Evolutionary conservation across 768 basidiomycete species (phyloP).

Genomic region (Mrakia hoshinonis): DNA sequence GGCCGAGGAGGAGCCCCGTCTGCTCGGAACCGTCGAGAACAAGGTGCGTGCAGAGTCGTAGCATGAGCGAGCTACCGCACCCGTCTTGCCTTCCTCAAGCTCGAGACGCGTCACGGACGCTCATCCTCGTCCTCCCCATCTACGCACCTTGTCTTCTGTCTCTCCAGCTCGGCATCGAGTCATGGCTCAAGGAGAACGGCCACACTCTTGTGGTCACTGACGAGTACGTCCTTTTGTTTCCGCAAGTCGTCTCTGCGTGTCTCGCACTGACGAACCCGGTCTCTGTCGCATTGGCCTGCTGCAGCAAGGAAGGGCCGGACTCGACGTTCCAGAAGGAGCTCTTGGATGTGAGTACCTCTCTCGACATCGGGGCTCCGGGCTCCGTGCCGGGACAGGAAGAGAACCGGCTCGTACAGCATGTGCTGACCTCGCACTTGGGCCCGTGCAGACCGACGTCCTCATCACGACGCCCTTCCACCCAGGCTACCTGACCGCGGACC

Average conservation of each 20-base stretch:
- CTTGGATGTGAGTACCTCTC: slow-evolving; percentile 52
- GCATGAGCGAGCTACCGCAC: neutral
- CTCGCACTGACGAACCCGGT: too few relatives aligned
- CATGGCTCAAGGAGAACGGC: slow-evolving; percentile 61
- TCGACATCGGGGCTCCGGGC: neutral
- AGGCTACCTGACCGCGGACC: slow-evolving; percentile 63
- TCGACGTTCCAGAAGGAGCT: slow-evolving; percentile 77
- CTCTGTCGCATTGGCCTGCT: too few relatives aligned
- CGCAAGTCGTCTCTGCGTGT: too few relatives aligned
- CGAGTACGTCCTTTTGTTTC: slow-evolving; percentile 36
- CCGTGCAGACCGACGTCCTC: slow-evolving; percentile 4
- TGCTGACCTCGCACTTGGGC: neutral
- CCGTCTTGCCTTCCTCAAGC: neutral
- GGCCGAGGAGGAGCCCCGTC: slow-evolving; percentile 60
- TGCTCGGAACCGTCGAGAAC: slow-evolving; percentile 74
- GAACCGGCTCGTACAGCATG: neutral
- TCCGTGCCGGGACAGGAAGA: neutral
- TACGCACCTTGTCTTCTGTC: neutral
- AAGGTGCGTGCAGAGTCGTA: neutral
- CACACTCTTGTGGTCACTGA: slow-evolving; percentile 70
- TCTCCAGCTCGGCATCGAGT: slow-evolving; percentile 57
- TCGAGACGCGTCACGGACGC: neutral
- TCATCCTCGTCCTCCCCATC: neutral
- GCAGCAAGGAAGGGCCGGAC: slow-evolving; percentile 64
- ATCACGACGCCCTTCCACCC: slow-evolving; percentile 84